Base-by-base conservation (phyloP, 805 yeast genomes). In the Metschnikowia amazonensis region DNA sequence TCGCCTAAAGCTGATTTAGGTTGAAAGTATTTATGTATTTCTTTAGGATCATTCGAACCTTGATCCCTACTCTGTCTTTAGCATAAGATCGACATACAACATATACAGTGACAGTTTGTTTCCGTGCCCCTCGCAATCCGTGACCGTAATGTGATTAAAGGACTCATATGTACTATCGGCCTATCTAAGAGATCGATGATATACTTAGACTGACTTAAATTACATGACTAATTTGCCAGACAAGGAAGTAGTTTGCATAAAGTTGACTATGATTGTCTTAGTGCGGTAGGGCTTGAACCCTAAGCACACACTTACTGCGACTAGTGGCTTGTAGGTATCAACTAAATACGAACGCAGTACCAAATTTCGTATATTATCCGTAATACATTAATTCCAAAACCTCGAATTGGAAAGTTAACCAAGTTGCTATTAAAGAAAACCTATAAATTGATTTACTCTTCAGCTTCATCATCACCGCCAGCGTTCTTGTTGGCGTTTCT, bases 401-500 rank as follows among this genome's bases (percentile, higher is more conserved):
- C 25, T 20, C 35, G 10, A 28, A 13, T 21, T 49, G 52, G 56
- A 51, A 51, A 51, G 41, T 35, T 43, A 52, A 52, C 56, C 56
- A 53, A 50, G 48, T 42, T 47, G 50, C 42, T 42, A 49, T 49
- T 51, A 51, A 46, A 46, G 44, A 33, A 36, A 28, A 39, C 42
- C 41, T 43, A 50, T 48, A 42, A 49, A 43, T 47, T 58, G 57
- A 73, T 68, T 80, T 82, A 84, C 76, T 86, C 86, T 52, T 70
- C 92, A 57, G 72, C 84, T 59, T 69, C 76, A 61, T 73, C 78
- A 35, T 45, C 50, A 74, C 80, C 77, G 66, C 70, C 76, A 69
- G 75, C 81, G 82, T 85, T 81, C 42, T 39, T 39, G 36, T 46
- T 46, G 69, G 75, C 81, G 83, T 86, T 82, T 77, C 81, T 88